Percentiles rank a stretch among this genome's conserved stretches.
These are phyloP conservation scores for Gentiana straminea DNA, from an alignment of 257 asterid genomes.

Conservation along the genomic window DNA sequence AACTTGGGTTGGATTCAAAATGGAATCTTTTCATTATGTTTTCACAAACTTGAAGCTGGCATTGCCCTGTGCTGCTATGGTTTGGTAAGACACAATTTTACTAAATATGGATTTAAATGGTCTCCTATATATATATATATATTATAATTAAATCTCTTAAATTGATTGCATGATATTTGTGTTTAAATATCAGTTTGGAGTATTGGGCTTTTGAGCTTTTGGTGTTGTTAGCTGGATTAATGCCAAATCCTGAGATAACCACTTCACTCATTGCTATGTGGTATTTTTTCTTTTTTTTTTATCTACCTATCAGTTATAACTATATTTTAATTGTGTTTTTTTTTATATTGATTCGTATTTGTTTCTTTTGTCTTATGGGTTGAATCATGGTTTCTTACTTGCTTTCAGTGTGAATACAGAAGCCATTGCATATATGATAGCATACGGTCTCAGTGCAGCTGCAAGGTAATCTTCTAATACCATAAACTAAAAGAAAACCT, in stretches of 20 bases:
- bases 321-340: neutral
- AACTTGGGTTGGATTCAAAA: constrained; percentile 48
- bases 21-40: constrained; percentile 25
- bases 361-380: neutral
- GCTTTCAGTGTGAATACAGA: constrained; percentile 30
- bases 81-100: constrained; percentile 34
- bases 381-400: neutral
- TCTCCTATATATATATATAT: neutral
- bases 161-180: neutral
- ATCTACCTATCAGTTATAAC: neutral
- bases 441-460: constrained; percentile 75
- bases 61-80: constrained; percentile 66
- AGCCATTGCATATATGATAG: constrained; percentile 37
- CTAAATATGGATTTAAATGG: neutral
- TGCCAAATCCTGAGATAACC: constrained; percentile 59
- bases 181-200: constrained; percentile 44
- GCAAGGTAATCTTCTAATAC: constrained; percentile 38
- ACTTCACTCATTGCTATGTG: constrained; percentile 86
- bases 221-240: constrained; percentile 68
- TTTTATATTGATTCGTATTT: neutral
- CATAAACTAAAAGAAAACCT: neutral
- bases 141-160: neutral
- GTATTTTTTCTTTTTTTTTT: constrained; percentile 20
- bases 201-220: constrained; percentile 84
- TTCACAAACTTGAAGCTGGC: constrained; percentile 36